Base-by-base conservation (phyloP, 306 rosid species). In the Rosa rugosa region DNA sequence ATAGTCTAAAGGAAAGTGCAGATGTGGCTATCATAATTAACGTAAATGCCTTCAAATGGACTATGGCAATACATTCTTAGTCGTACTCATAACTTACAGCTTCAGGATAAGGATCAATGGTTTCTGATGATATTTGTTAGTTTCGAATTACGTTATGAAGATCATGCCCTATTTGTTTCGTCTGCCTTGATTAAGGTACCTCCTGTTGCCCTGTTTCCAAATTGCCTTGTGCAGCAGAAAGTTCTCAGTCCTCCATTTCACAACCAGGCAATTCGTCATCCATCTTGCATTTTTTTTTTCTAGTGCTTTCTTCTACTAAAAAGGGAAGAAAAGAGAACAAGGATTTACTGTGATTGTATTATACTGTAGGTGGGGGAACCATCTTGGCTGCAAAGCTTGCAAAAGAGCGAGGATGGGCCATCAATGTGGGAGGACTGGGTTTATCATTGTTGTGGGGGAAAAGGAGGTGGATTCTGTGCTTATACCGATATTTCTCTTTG, bases 341-440 rank as follows among this genome's bases (percentile, higher is more conserved):
- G 44, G 73, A 83, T 84, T 71, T 64, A 75, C 72, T 57, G 23
- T 62, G 62, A 53, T 65, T 75, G 69, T 70, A 69, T 78, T 53
- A 18, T n/a, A 14, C 59, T 84, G 83, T 75, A 94, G 98, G 97
- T 88, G 71, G 98, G 98, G 98, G 98, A 72, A 92, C 97, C 69
- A 82, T 94, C 76, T 83, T 92, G 85, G 94, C 97, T 62, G 91
- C 90, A 65, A 94, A 94, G 88, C 92, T 94, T 65, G 98, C 98
- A 70, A 92, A 77, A 79, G 97, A 92, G 84, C 87, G 92, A 72
- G 98, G 98, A 71, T 94, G 97, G 98, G 94, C 98, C 75, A 90
- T 94, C 80, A 94, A 94, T 77, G 89, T 94, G 11, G 98, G 98
- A 72, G 98, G 98, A 73, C n/a, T n/a, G 97, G 98, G 23, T 94